Conservation (phyloP, 306 rosid species). For the Vicia sativa region DNA sequence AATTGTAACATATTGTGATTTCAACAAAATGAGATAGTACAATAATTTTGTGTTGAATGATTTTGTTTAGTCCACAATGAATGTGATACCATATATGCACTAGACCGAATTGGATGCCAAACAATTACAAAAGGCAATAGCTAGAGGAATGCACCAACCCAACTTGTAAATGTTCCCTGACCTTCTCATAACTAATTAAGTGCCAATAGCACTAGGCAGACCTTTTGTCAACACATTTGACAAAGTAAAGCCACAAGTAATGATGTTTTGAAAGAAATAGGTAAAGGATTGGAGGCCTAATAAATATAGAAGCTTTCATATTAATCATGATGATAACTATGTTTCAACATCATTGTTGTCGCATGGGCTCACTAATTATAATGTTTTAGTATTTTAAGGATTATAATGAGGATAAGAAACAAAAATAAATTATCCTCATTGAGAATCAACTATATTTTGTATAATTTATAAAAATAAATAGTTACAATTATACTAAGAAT, state of each 20-base stretch:
- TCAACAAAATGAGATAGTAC: too few relatives aligned
- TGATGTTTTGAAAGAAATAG: constrained; percentile 34
- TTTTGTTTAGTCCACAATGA: too few relatives aligned
- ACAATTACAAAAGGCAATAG: constrained; percentile 15
- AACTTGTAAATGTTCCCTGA: constrained; percentile 33
- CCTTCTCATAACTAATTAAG: constrained; percentile 40
- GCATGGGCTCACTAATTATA: constrained; percentile 7
- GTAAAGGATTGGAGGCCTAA: constrained; percentile 2
- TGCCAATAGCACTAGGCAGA: constrained; percentile 34
- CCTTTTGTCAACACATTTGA: constrained; percentile 48
- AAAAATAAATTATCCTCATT: too few relatives aligned
- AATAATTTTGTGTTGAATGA: too few relatives aligned
- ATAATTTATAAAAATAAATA: background rate
- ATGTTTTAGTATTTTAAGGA: background rate
- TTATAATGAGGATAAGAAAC: too few relatives aligned
- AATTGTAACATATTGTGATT: too few relatives aligned
- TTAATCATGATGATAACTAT: constrained; percentile 15
- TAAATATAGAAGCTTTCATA: constrained; percentile 22
- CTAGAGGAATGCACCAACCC: constrained; percentile 33
- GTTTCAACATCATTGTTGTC: background rate
- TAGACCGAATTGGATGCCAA: constrained; percentile 20
- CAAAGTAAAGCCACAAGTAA: constrained; percentile 38
- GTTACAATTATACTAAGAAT: too few relatives aligned
- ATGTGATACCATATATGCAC: too few relatives aligned
- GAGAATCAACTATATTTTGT: background rate